Base-by-base conservation (phyloP, 306 rosid species). In the Sophora flavescens region DNA sequence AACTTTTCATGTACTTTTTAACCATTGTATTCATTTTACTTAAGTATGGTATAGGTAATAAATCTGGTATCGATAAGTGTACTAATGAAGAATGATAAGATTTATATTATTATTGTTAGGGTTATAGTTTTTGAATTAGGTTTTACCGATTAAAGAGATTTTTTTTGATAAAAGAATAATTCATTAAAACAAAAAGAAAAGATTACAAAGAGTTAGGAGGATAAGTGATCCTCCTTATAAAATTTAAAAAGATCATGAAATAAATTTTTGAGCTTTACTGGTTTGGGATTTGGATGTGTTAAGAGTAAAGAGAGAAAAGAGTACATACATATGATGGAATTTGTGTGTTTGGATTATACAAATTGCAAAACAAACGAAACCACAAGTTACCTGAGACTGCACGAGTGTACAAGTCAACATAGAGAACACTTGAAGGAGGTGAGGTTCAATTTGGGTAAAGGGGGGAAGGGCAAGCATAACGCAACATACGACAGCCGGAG, bases 1-100 rank as follows among this genome's bases (percentile, higher is more conserved):
- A 63, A 63, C 11, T 10, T 39, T 52, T 70, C 65, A 30, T 74
- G 51, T 39, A 57, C 64, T 36, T 67, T 16, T 33, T 74, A 28
- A 15, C 9, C 54, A 65, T 9, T 65, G 6, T 41, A 36, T 63
- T 65, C 12, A 65, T 39, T 18, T 54, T 33, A 15, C 22, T 11
- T 4, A 9, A 18, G 14, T 42, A 15, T 15, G 22, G 22, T 22
- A 22, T 8, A 8, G 71, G 57, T 8, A 52, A 75, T 53, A 64
- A 32, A 52, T 26, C 38, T 63, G 38, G 42, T 33, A 26, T 62
- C 58, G 17, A 69, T 18, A 39, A 53, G 17, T 32, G 45, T 45
- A 16, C 51, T 8, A 12, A 51, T 36, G 42, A 75, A 63, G 15
- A 62, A 62, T 61, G 8, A 61, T 48, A 48, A 47, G 16, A 69